Percentiles rank a stretch among this genome's conserved stretches.
phyloP scores from a whole-genome alignment of 2,329 filamentous ascomycete genomes.

The Fusarium aywerte region DNA sequence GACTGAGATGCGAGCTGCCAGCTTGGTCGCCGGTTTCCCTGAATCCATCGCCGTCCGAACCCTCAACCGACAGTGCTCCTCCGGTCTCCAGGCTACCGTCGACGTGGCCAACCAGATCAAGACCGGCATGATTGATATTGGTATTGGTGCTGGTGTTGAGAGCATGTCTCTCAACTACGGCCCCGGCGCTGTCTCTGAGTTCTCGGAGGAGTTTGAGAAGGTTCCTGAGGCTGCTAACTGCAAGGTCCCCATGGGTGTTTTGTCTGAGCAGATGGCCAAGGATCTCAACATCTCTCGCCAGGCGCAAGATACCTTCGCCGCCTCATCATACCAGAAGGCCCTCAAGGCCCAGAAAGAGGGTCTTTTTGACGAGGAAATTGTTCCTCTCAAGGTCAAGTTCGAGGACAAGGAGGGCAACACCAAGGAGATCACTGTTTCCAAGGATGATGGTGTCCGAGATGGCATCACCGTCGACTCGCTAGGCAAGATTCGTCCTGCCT shows the following conservation, averaged over 20 bases:
- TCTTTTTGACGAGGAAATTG: conserved; percentile 93
- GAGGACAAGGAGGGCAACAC: conserved; percentile 91
- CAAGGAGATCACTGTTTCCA: conserved; percentile 82
- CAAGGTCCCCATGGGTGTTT: conserved; percentile 95
- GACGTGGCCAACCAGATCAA: conserved; percentile 95
- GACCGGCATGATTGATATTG: conserved; percentile 92
- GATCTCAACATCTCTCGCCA: conserved; percentile 77
- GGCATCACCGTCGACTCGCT: conserved; percentile 89
- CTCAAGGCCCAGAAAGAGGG: conserved; percentile 84
- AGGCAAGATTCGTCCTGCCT: conserved; percentile 90
- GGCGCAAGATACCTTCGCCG: conserved; percentile 91
- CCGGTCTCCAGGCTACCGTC: conserved; percentile 89
- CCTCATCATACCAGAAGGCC: conserved; percentile 92
- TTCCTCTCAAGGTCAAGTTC: conserved; percentile 84
- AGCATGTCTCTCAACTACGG: conserved; percentile 96
- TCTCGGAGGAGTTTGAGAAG: conserved; percentile 86
- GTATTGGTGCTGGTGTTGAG: conserved; percentile 94
- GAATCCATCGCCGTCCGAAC: conserved; percentile 84
- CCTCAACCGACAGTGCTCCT: conserved; percentile 94
- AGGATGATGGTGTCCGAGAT: conserved; percentile 87
- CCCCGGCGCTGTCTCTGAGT: conserved; percentile 87
- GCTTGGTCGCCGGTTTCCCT: conserved; percentile 90
- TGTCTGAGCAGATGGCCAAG: conserved; percentile 95
- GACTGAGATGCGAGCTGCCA: conserved; percentile 95
- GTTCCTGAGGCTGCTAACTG: conserved; percentile 89